Conservation (phyloP, 1,284 basidiomycete genomes). For the Neonothopanus nambi region DNA sequence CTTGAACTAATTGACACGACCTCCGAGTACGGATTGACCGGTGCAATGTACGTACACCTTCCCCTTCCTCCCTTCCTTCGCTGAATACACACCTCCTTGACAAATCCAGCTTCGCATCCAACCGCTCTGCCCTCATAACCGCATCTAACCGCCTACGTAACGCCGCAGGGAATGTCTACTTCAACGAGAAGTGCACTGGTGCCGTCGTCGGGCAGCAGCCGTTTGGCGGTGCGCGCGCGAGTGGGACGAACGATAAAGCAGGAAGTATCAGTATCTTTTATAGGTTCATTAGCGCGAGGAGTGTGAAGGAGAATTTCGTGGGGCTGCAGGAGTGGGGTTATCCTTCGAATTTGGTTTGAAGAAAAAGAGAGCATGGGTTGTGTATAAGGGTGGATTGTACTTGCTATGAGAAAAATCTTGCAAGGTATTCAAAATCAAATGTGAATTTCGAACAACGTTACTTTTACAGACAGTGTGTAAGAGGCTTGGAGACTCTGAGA, state of each 20-base stretch:
- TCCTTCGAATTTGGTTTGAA: conserved; percentile 80
- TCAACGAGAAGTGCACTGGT: conserved; percentile 96
- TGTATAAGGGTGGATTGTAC: too few species aligned
- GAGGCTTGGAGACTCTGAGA: too few species aligned
- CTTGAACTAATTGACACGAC: conserved; percentile 87
- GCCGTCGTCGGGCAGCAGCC: conserved; percentile 97
- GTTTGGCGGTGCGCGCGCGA: conserved; percentile 91
- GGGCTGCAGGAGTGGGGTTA: conserved; percentile 77
- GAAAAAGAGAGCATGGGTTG: too few species aligned
- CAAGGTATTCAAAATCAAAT: too few species aligned
- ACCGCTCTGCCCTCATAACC: conserved; percentile 74
- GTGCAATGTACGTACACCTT: conserved; percentile 67
- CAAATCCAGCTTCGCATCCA: conserved; percentile 69
- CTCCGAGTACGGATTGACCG: conserved; percentile 89
- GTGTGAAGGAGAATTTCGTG: conserved; percentile 96
- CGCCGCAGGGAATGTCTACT: conserved; percentile 90
- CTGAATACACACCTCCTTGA: conserved; percentile 9
- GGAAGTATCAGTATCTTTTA: conserved; percentile 91
- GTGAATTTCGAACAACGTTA: too few species aligned
- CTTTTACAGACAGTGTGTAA: too few species aligned
- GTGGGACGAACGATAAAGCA: conserved; percentile 98
- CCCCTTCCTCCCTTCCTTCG: conserved; percentile 4
- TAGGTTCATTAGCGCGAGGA: conserved; percentile 85
- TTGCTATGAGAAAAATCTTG: too few species aligned
- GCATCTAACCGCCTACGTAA: conserved; percentile 83